A percentile compares a stretch with the other conserved stretches of the same genome.
These are phyloP conservation scores for Calonectria pseudoturangicola DNA, from an alignment of 2,329 filamentous ascomycete genomes.

Conservation along the genomic window DNA sequence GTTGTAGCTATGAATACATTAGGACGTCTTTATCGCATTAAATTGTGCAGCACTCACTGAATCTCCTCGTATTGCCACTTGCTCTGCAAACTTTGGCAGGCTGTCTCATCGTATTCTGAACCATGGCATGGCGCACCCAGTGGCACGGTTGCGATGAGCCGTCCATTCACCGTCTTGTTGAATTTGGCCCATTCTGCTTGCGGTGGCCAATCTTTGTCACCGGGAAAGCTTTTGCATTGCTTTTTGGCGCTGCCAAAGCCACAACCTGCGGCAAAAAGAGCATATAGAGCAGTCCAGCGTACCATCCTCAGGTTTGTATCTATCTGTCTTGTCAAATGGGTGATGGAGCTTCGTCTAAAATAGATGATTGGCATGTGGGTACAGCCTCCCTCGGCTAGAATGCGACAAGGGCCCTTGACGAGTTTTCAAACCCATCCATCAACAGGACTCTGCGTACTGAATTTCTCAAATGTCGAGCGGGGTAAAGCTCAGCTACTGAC, in stretches of 20 bases:
- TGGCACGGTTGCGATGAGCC: slow-evolving; percentile 20
- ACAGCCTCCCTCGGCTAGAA: no score
- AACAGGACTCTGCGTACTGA: no score
- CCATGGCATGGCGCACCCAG: slow-evolving; percentile 68
- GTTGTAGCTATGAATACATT: slow-evolving; percentile 23
- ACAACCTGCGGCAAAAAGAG: not conserved
- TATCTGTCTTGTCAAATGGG: not conserved
- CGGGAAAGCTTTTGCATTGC: slow-evolving; percentile 13
- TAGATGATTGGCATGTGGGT: not conserved
- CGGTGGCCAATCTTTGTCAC: slow-evolving; percentile 12
- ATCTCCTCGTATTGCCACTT: slow-evolving; percentile 59
- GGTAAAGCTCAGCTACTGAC: no score
- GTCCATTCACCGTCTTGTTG: slow-evolving; percentile 2
- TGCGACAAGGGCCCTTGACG: no score
- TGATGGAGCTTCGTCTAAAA: not conserved
- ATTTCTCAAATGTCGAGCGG: no score
- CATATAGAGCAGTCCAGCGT: not conserved
- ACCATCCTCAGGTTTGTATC: not conserved
- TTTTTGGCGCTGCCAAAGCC: not conserved
- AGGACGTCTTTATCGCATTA: not conserved
- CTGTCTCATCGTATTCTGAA: slow-evolving; percentile 64
- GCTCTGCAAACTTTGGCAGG: slow-evolving; percentile 62
- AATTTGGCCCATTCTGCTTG: slow-evolving; percentile 3
- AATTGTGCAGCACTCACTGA: slow-evolving; percentile 56
- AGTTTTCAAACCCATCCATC: no score